phyloP scores from a whole-genome alignment of 768 basidiomycete genomes.

The Trametes cubensis region DNA sequence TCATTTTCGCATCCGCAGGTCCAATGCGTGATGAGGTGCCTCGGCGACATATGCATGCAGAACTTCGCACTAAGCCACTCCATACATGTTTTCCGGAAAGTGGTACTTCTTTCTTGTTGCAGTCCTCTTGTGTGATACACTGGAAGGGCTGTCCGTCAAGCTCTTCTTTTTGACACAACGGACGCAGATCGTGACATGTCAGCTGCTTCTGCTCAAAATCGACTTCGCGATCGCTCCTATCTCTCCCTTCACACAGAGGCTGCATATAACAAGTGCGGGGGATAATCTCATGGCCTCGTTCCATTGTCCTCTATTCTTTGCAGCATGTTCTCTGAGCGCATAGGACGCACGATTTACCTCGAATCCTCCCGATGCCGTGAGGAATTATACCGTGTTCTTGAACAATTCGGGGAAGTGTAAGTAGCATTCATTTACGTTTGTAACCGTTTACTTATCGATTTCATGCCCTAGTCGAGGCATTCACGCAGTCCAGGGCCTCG shows the following conservation, averaged over 20 bases:
- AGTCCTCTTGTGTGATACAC: neutral
- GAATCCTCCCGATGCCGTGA: conserved; percentile 30
- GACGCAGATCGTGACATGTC: conserved; percentile 7
- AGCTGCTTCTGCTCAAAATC: neutral
- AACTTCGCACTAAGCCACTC: neutral
- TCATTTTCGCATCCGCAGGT: no score
- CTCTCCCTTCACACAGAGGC: conserved; percentile 10
- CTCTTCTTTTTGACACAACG: neutral
- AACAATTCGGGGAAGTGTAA: conserved; percentile 29
- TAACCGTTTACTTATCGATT: neutral
- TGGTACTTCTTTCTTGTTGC: neutral
- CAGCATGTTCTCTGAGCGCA: conserved; percentile 35
- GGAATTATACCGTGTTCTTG: conserved; percentile 17
- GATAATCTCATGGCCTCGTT: conserved; percentile 13
- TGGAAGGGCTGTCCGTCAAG: neutral
- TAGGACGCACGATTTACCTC: conserved; percentile 36
- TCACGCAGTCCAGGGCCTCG: neutral
- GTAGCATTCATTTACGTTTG: conserved; percentile 4
- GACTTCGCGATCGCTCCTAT: conserved; percentile 2
- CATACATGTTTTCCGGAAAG: conserved; percentile 6
- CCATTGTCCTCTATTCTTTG: neutral
- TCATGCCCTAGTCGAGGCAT: conserved; percentile 15
- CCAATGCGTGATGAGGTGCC: no score
- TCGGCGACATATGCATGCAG: no score
- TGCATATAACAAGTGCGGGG: conserved; percentile 3